Base-by-base conservation (phyloP, 139 green algal genomes). In the Closterium sp. region DNA sequence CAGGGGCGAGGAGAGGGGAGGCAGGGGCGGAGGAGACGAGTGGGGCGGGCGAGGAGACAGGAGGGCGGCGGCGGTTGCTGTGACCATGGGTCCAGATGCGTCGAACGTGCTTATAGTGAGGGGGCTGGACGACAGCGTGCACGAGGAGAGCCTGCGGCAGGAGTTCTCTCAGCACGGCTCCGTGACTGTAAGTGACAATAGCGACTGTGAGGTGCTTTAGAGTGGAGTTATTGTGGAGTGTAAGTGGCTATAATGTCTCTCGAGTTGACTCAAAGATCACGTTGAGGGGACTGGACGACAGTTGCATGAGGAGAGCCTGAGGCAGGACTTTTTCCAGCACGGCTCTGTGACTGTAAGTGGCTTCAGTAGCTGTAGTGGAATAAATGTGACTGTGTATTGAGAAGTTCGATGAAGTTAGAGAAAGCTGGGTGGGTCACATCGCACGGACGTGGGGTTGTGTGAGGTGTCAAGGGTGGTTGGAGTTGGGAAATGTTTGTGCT, bases 161-260 rank as follows among this genome's bases (percentile, higher is more conserved):
- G 86, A 91, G 85, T 93, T 93, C 24, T 84, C 91, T 6, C 91
- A 93, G 85, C 45, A 91, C 22, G 91, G 31, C 22, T 88, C 91
- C 21, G 91, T 93, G 22, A 91, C 91, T 85, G 90, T 92, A 62
- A n/a, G 79, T 30, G 70, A 10, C 1, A 0, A 89, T 5, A 79
- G 38, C 21, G 85, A 17, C 10, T 87, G 5, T 87, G 9, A n/a
- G n/a, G n/a, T n/a, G n/a, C n/a, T n/a, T n/a, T n/a, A n/a, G n/a
- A 21, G 85, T 87, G 9, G 84, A 4, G n/a, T 7, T 45, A 50
- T 9, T 31, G n/a, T 87, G 85, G 22, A 50, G 0, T 31, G n/a
- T 31, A 21, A 30, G n/a, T 87, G 85, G 34, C 1, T 42, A 0
- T 0, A 42, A 6, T 42, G 34, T 38, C 32, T 38, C 4, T 38